Percentiles rank a stretch among this genome's conserved stretches.
phyloP scores from a whole-genome alignment of 495 filamentous ascomycete species.

The Podospora didyma region DNA sequence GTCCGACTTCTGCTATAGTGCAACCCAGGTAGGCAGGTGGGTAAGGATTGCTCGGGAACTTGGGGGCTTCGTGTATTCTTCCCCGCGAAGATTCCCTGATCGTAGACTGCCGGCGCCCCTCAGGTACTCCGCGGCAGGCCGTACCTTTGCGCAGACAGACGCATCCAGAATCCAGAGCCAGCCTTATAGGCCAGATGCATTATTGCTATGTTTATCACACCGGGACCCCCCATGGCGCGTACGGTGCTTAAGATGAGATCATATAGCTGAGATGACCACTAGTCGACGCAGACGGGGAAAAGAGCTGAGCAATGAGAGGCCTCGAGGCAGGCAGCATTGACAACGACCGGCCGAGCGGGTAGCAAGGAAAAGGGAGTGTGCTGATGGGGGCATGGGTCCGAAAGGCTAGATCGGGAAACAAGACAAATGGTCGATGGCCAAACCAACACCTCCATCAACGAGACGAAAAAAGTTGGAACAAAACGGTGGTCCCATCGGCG shows the following conservation, averaged over 20 bases:
- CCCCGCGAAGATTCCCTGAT: background rate
- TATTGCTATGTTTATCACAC: conserved; percentile 16
- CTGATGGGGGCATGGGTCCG: conserved; percentile 2
- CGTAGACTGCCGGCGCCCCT: conserved; percentile 1
- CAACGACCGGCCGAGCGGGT: conserved; percentile 19
- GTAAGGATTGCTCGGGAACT: background rate
- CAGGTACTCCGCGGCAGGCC: background rate
- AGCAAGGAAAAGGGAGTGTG: conserved; percentile 5
- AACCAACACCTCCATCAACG: too few species aligned
- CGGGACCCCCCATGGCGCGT: conserved; percentile 10
- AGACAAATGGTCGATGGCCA: too few species aligned
- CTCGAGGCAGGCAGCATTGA: conserved; percentile 14
- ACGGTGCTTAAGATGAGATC: conserved; percentile 16
- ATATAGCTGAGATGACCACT: conserved; percentile 12
- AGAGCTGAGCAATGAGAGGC: conserved; percentile 13
- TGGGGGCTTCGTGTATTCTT: background rate
- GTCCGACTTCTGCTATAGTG: background rate
- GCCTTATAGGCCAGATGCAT: conserved; percentile 17
- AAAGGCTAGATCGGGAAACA: conserved; percentile 15
- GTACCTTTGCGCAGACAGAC: background rate
- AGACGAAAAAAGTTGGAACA: background rate
- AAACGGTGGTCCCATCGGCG: background rate
- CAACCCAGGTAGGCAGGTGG: background rate
- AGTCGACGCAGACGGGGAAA: conserved; percentile 7
- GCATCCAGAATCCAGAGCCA: conserved; percentile 2